Base-by-base conservation (phyloP, 805 yeast species). In the Starmera amethionina region DNA sequence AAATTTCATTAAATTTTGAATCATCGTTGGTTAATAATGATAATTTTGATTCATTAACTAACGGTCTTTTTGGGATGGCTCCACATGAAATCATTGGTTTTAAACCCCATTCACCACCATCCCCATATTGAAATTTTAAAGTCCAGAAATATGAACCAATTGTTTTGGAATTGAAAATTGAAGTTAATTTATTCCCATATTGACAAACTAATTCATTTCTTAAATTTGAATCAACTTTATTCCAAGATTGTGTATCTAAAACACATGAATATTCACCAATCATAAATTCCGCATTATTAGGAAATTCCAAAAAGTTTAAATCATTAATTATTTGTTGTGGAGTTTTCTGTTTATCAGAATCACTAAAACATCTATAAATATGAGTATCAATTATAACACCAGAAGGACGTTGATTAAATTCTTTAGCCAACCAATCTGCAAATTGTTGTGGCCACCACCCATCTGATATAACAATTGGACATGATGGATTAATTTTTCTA, bases 61-160 rank as follows among this genome's bases (percentile, higher is more conserved):
- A 41, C 0, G 50, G 46, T 34, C 70, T 44, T 13, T 56, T 41
- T 5, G 76, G 73, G 19, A 78, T 58, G 8, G 78, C 73, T 1
- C 86, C 87, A 39, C 63, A 62, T 18, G 80, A 77, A 16, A 71
- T 64, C 88, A 84, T 85, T 31, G 87, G 83, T 19, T 72, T 69
- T 61, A 86, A 81, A 38, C 93, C 97, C 97, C 97, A 90, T 62
- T 87, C 97, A 13, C 97, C 97, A 34, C 97, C 97, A 54, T 80
- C 82, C 2, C 97, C 97, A 42, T 77, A 69, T 55, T 82, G 75
- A 55, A 89, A 89, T 61, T 87, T 86, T 58, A 64, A 83, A 2
- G 96, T 84, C 97, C 97, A 90, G 61, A 93, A 90, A 59, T 72
- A 89, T 43, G 75, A 70, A 0, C 97, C 97, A 42, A 77, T 72